Evolutionary conservation across 139 green algal species (phyloP), one percentile per base, ranked within the genome.

Genomic region (Picochlorum sp.): DNA sequence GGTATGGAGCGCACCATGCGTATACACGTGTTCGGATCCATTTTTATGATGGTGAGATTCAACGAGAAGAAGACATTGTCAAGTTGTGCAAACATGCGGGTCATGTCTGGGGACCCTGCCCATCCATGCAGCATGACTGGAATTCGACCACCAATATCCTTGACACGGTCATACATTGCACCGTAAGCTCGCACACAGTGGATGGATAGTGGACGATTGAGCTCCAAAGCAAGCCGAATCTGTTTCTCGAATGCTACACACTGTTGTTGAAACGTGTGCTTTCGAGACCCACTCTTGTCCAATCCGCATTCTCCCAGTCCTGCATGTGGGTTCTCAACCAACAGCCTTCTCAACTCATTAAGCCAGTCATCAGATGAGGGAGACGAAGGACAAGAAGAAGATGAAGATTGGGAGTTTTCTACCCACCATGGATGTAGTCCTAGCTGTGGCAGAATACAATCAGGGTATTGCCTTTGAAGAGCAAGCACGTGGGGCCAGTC

Each of bases 371-470:
- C 24, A 55, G 24, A 49, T 4, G 67, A 38, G 6, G n/a, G 18
- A 52, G 21, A 23, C 21, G 21, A 23, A 0, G 8, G 8, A 10
- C 45, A 28, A 26, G 23, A 28, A 28, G 26, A 28, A 28, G 26
- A 30, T 7, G 26, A 30, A 30, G 3, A 30, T 6, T 30, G 26
- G 3, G 3, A 3, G 24, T 24, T 6, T 14, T 67, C 47, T 18
- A 77, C 67, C 75, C 71, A 83, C 75, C 75, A 84, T 9, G 77
- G 77, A 45, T 84, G 77, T 15, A 84, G 30, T 3, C 78, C 78
- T 63, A 73, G 72, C 13, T 80, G 72, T n/a, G 74, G 75, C 5
- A 75, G 37, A 8, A 84, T 13, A 13, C 2, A 7, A 45, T 30
- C 18, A n/a, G 30, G 44, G 18, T 72, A 26, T 32, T 49, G 6